Percentiles rank a stretch among this genome's conserved stretches.
Conservation (phyloP, 2,329 filamentous ascomycete genomes). For the Ophiosphaerella narmari region DNA sequence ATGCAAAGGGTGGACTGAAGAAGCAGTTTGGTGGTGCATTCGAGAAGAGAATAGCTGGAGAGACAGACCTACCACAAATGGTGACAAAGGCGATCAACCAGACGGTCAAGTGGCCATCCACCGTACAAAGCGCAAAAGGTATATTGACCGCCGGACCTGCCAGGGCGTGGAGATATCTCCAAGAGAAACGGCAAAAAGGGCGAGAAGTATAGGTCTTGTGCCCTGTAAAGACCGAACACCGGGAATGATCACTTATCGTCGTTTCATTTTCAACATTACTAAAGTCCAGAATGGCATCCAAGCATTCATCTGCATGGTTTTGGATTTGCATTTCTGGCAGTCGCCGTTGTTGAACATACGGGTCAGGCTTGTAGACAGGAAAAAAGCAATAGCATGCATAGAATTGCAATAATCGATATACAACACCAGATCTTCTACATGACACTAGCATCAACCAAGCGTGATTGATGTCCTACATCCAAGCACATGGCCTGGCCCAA, state of each 20-base stretch:
- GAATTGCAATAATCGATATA: not conserved
- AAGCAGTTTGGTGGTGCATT: slow-evolving; percentile 81
- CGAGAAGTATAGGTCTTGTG: slow-evolving; percentile 31
- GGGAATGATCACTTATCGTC: not conserved
- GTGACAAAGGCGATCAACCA: slow-evolving; percentile 79
- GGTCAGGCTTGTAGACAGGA: slow-evolving; percentile 25
- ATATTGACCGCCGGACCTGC: slow-evolving; percentile 75
- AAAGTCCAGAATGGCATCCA: slow-evolving; percentile 17
- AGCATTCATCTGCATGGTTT: slow-evolving; percentile 3
- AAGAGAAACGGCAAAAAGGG: slow-evolving; percentile 69
- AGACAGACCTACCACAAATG: slow-evolving; percentile 69
- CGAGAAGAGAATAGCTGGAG: slow-evolving; percentile 81
- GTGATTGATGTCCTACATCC: no score
- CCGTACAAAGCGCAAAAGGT: slow-evolving; percentile 84
- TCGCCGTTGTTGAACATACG: slow-evolving; percentile 17
- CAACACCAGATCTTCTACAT: not conserved
- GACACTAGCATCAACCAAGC: no score
- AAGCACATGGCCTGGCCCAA: no score
- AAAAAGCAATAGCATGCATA: not conserved
- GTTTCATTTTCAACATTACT: slow-evolving; percentile 23
- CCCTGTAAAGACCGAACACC: not conserved
- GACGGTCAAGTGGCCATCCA: slow-evolving; percentile 92
- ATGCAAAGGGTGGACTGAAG: slow-evolving; percentile 64
- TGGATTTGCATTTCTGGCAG: slow-evolving; percentile 9
- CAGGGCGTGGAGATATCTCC: slow-evolving; percentile 74